These are phyloP conservation scores for Mycena olivaceomarginata DNA, from an alignment of 768 basidiomycete species.

Conservation along the genomic window DNA sequence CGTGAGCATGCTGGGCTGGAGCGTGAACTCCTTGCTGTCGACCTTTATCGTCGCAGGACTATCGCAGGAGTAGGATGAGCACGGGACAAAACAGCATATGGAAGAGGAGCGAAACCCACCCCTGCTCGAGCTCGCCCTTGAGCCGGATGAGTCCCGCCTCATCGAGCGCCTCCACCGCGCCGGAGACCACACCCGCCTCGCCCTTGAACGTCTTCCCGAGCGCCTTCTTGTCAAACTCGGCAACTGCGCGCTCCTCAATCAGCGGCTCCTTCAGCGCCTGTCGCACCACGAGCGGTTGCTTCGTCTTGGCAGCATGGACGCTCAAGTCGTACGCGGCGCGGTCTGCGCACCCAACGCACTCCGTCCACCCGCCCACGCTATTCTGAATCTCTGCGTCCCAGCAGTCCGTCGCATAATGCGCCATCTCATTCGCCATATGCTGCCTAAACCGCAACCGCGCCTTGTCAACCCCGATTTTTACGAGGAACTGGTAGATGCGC, in stretches of 20 bases:
- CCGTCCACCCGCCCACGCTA: slow-evolving; percentile 90
- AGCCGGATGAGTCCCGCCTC: slow-evolving; percentile 79
- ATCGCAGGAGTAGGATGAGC: slow-evolving; percentile 14
- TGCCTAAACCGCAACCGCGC: slow-evolving; percentile 93
- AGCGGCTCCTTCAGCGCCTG: slow-evolving; percentile 91
- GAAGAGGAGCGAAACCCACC: slow-evolving; percentile 66
- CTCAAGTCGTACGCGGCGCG: slow-evolving; percentile 97
- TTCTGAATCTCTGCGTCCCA: slow-evolving; percentile 99
- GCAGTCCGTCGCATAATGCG: slow-evolving; percentile 98
- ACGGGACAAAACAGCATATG: not conserved
- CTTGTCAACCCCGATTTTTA: slow-evolving; percentile 94
- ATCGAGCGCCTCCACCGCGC: slow-evolving; percentile 78
- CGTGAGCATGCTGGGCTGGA: slow-evolving; percentile 84
- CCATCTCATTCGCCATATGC: slow-evolving; percentile 99
- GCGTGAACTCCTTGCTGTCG: slow-evolving; percentile 80
- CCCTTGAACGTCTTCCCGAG: slow-evolving; percentile 94
- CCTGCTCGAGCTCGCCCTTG: slow-evolving; percentile 83
- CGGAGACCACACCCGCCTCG: slow-evolving; percentile 82
- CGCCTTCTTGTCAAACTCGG: slow-evolving; percentile 90
- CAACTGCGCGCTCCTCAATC: slow-evolving; percentile 85
- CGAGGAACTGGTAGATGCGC: slow-evolving; percentile 91
- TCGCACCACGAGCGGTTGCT: slow-evolving; percentile 89
- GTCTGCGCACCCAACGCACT: slow-evolving; percentile 99
- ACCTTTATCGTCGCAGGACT: slow-evolving; percentile 75
- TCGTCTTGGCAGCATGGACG: slow-evolving; percentile 91